Base-by-base conservation (phyloP, 2,329 filamentous ascomycete species). In the Plectosphaerella cucumerina region DNA sequence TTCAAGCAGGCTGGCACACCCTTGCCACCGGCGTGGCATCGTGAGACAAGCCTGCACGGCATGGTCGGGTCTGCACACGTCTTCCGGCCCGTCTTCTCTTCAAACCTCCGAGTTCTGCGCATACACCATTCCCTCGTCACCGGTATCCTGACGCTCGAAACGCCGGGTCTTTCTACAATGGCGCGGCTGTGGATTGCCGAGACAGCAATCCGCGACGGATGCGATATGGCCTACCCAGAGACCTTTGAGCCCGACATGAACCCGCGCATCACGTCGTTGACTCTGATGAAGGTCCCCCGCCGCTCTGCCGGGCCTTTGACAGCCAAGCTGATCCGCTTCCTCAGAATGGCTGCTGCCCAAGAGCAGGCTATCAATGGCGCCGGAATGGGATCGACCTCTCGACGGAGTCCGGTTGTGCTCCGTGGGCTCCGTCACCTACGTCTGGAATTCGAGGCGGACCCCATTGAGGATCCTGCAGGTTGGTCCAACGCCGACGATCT, bases 91-190 rank as follows among this genome's bases (percentile, higher is more conserved):
- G 73, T 77, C 0, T 65, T 78, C 47, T 79, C 77, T 1, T 74
- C 76, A 1, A 80, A 80, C 54, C 66, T 85, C 5, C 73, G 76
- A 31, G 67, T 67, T 1, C 63, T 85, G 2, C 73, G 76, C 12
- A 66, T 83, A 6, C 82, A 86, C 48, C 82, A 86, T 60, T 85
- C 81, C 0, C 56, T 84, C 2, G 72, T 85, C 6, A 86, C 82
- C 0, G 71, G 74, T 39, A 69, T 80, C 9, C 77, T 76, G 2
- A 75, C 73, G 0, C 55, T 82, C 4, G 53, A 67, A 5, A 62
- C 69, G 8, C 63, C 69, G 1, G 65, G 64, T 10, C 57, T 75
- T 4, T 69, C 71, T 3, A 56, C 61, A 3, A 56, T 70, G 51
- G 62, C 65, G 9, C 60, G 68, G 3, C 42, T 70, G 9, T 72